Evolutionary conservation across 495 filamentous ascomycete species (phyloP), one percentile per base, ranked within the genome.

Genomic region (Aspergillus haitiensis): DNA sequence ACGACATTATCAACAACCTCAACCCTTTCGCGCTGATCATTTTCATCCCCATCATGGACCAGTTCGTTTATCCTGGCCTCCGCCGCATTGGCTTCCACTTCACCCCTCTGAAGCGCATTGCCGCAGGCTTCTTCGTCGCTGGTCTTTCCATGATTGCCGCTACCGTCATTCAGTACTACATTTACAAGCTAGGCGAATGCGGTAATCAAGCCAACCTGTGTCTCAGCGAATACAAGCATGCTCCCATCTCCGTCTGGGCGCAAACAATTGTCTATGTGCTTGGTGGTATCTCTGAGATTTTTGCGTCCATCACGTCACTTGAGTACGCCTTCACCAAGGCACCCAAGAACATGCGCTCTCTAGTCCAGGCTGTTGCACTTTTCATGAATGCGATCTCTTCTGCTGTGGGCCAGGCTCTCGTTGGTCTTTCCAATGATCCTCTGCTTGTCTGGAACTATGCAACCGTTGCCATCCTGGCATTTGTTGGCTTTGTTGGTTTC

Each of bases 301-400:
- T 90, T 60, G 86, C 86, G 0, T 85, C 80, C 50, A 81, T 89
- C 63, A 87, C 85, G 12, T 78, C 73, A 1, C 76, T 88, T 6
- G 85, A 88, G 67, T 91, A 92, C 59, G 90, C 89, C 6, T 92
- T 85, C 69, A 88, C 85, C 64, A 91, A 93, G 73, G 89, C 90
- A 1, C 90, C 90, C 7, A 80, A 77, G 60, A 90, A 87, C 71
- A 90, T 93, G 88, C 81, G 87, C 9, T 88, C 85, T 10, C 79
- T 91, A 36, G 85, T 92, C 21, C 85, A 85, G 64, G 81, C 86
- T 6, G 72, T 91, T 42, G 81, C 81, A 33, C 80, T 90, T 44
- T 88, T 91, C 72, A 86, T 83, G 73, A 86, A 81, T 45, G 89
- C 89, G 36, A 79, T 92, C 69, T 82, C 84, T 0, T 75, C 84